Evolutionary conservation across 2,329 filamentous ascomycete species (phyloP).

Genomic region (Aspergillus caelatus): DNA sequence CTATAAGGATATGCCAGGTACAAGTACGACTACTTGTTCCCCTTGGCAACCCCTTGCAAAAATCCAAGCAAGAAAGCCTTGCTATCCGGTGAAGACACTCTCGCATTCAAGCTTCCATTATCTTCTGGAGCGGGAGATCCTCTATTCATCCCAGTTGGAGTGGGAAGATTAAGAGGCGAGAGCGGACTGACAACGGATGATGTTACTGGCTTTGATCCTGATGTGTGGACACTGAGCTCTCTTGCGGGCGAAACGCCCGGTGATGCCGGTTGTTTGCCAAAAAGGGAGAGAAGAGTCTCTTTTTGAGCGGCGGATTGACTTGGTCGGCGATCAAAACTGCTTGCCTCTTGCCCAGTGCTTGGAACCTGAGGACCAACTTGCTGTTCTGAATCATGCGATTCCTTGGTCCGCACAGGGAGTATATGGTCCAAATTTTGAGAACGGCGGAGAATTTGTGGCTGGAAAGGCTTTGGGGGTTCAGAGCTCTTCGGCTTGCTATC

Average conservation of each 20-base stretch:
- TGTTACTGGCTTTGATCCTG: conserved; percentile 22
- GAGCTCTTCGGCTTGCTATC: conserved; percentile 30
- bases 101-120: conserved; percentile 56
- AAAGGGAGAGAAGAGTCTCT: conserved; percentile 62
- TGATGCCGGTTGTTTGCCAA: conserved; percentile 53
- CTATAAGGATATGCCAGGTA: background rate
- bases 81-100: conserved; percentile 65
- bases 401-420: conserved; percentile 31
- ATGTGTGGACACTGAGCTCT: conserved; percentile 25
- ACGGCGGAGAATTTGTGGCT: conserved; percentile 58
- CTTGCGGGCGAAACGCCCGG: conserved; percentile 24
- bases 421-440: conserved; percentile 44
- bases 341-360: conserved; percentile 17
- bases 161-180: conserved; percentile 29
- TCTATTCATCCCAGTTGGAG: conserved; percentile 21
- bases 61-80: conserved; percentile 77
- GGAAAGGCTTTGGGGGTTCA: conserved; percentile 50
- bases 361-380: conserved; percentile 13
- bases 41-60: conserved; percentile 61
- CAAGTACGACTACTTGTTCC: conserved; percentile 32
- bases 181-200: conserved; percentile 35
- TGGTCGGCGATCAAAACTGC: conserved; percentile 39
- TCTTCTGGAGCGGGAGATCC: conserved; percentile 24
- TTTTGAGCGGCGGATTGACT: conserved; percentile 50
- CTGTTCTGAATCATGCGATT: conserved; percentile 21